phyloP scores from a whole-genome alignment of 768 basidiomycete genomes.

The Amanita muscaria region DNA sequence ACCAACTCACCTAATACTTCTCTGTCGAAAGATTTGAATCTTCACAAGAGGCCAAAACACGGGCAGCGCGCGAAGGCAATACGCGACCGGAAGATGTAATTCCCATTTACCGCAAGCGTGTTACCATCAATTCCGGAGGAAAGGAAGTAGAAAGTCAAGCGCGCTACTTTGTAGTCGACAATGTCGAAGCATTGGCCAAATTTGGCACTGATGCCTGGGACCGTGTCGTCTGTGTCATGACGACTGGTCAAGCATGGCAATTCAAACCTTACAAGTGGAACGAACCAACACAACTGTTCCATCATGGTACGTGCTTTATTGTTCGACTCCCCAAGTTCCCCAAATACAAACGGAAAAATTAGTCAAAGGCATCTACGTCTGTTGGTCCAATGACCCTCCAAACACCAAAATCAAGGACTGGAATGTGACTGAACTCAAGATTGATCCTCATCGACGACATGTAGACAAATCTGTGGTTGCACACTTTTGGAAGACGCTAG shows the following conservation, averaged over 20 bases:
- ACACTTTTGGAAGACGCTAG: constrained; percentile 91
- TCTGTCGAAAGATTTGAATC: constrained; percentile 78
- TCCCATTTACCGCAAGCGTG: constrained; percentile 80
- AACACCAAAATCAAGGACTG: constrained; percentile 89
- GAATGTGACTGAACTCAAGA: constrained; percentile 97
- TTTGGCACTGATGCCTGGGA: constrained; percentile 95
- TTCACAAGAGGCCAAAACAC: constrained; percentile 65
- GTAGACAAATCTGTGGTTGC: constrained; percentile 92
- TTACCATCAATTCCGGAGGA: constrained; percentile 55
- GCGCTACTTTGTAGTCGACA: constrained; percentile 84
- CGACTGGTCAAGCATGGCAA: constrained; percentile 98
- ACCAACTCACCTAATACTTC: no score
- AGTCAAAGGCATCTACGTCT: constrained; percentile 95
- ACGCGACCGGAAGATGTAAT: constrained; percentile 74
- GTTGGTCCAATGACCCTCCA: constrained; percentile 89
- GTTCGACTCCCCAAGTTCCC: background rate
- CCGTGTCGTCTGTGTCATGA: constrained; percentile 94
- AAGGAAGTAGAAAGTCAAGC: constrained; percentile 49
- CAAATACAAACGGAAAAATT: constrained; percentile 2
- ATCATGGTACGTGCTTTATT: constrained; percentile 58
- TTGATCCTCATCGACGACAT: constrained; percentile 84
- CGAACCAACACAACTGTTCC: constrained; percentile 86
- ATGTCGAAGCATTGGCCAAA: constrained; percentile 85
- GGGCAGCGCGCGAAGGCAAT: constrained; percentile 62
- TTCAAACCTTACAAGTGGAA: constrained; percentile 96